Conservation (phyloP, 805 yeast species). For the Yarrowia porcina region DNA sequence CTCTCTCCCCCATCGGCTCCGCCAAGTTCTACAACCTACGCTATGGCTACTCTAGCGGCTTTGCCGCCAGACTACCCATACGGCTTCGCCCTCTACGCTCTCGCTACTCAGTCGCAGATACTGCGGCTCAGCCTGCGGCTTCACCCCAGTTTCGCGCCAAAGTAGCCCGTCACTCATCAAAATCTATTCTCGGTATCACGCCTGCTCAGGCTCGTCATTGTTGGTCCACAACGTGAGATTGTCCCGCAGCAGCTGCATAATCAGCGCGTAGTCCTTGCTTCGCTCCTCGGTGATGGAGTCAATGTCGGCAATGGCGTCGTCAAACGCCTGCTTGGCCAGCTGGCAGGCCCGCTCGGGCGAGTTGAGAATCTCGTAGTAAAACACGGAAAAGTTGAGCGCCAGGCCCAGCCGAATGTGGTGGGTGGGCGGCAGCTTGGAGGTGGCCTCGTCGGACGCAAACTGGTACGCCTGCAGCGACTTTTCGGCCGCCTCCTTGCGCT, state of each 20-base stretch:
- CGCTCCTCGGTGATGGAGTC: slow-evolving; percentile 97
- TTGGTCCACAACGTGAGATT: slow-evolving; percentile 87
- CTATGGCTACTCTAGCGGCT: too few relatives aligned
- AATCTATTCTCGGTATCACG: too few relatives aligned
- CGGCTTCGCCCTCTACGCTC: too few relatives aligned
- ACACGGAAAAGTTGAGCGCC: slow-evolving; percentile 96
- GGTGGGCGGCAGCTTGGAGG: slow-evolving; percentile 96
- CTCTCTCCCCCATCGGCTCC: too few relatives aligned
- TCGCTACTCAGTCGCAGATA: too few relatives aligned
- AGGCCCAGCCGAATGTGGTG: slow-evolving; percentile 98
- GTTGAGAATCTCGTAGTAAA: slow-evolving; percentile 96
- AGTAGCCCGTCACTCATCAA: too few relatives aligned
- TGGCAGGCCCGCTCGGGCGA: slow-evolving; percentile 99
- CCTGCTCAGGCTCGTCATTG: slow-evolving; percentile 25
- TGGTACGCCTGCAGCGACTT: slow-evolving; percentile 94
- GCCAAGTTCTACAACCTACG: too few relatives aligned
- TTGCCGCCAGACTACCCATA: too few relatives aligned
- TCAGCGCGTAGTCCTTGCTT: slow-evolving; percentile 95
- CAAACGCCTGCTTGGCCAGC: slow-evolving; percentile 98
- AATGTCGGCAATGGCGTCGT: slow-evolving; percentile 97
- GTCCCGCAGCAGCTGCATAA: slow-evolving; percentile 98
- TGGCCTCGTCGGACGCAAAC: slow-evolving; percentile 96
- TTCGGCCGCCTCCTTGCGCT: slow-evolving; percentile 92
- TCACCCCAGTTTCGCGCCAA: too few relatives aligned
- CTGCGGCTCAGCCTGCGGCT: too few relatives aligned